phyloP scores from a whole-genome alignment of 495 filamentous ascomycete genomes.

The Aspergillus diversus region DNA sequence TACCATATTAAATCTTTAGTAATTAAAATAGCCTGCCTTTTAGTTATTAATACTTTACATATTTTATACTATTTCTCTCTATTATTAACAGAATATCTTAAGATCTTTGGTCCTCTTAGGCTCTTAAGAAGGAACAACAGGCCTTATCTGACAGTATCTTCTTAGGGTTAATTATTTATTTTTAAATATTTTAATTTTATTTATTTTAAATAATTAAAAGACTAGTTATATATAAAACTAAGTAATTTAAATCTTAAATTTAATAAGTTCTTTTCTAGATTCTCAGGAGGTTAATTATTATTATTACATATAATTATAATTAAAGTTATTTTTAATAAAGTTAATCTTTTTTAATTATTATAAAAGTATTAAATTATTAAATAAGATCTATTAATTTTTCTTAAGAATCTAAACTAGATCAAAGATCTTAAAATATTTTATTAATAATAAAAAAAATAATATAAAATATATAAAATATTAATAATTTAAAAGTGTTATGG shows the following conservation, averaged over 20 bases:
- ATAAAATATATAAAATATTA: not conserved
- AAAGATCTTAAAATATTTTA: slow-evolving; percentile 2
- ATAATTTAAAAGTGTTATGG: not conserved
- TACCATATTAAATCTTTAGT: slow-evolving; percentile 1
- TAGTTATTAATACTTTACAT: too few relatives aligned
- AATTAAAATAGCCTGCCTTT: too few relatives aligned
- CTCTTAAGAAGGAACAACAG: too few relatives aligned
- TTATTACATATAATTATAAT: not conserved
- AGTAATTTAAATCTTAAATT: not conserved
- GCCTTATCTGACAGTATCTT: too few relatives aligned
- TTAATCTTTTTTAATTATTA: not conserved
- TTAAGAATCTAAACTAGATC: too few relatives aligned
- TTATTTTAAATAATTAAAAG: not conserved
- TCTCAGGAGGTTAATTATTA: not conserved
- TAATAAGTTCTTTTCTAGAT: not conserved
- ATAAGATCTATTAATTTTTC: too few relatives aligned
- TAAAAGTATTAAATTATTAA: too few relatives aligned
- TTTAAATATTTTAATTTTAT: slow-evolving; percentile 4
- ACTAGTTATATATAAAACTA: not conserved
- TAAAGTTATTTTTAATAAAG: too few relatives aligned
- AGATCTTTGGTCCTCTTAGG: too few relatives aligned
- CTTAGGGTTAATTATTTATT: too few relatives aligned
- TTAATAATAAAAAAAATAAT: slow-evolving; percentile 3
- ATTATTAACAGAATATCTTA: too few relatives aligned
- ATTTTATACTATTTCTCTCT: too few relatives aligned